Evolutionary conservation across 2,329 filamentous ascomycete species (phyloP), one percentile per base, ranked within the genome.

Genomic region (Fusarium sp.): DNA sequence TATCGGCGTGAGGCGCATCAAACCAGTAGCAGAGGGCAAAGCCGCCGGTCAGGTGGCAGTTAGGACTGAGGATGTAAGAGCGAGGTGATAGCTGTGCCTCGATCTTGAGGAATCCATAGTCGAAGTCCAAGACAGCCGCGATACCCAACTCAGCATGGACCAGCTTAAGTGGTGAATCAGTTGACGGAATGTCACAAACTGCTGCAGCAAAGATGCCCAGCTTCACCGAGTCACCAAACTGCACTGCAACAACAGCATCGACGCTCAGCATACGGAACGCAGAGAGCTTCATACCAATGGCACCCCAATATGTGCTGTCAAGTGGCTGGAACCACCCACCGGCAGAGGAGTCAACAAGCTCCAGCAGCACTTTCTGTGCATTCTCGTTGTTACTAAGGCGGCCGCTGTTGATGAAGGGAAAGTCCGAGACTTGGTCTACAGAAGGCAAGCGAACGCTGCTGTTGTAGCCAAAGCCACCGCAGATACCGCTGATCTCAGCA

Each of bases 11-110:
- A n/a, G 66, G 61, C 1, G 60, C 73, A 18, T 76, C 64, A 52
- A 84, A 85, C 82, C 83, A 86, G 66, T 79, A 81, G 62, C 75
- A 82, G 3, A 87, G 75, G 0, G 82, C 84, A 55, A 84, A 83
- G 1, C 85, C 85, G 6, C 85, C 85, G 0, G 78, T 82, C 0
- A 86, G 73, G 73, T 84, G 83, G 62, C 85, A 86, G 38, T 77
- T 68, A 0, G 81, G 81, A 58, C 78, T 70, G 1, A 86, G 75
- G 28, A 87, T 78, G 60, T 75, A 86, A 1, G 83, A 85, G 3
- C 65, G 67, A 0, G 85, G 85, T 0, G 82, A 76, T 7, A 87
- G 78, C 68, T 84, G 79, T 1, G 79, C 84, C 55, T 86, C 82
- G 11, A 82, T 66, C 66, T 79, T 81, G 41, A 86, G 62, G 22